Evolutionary conservation across 352 stramenopile genomes (phyloP), one percentile per base, ranked within the genome.

Genomic region (Pythium brassicae): DNA sequence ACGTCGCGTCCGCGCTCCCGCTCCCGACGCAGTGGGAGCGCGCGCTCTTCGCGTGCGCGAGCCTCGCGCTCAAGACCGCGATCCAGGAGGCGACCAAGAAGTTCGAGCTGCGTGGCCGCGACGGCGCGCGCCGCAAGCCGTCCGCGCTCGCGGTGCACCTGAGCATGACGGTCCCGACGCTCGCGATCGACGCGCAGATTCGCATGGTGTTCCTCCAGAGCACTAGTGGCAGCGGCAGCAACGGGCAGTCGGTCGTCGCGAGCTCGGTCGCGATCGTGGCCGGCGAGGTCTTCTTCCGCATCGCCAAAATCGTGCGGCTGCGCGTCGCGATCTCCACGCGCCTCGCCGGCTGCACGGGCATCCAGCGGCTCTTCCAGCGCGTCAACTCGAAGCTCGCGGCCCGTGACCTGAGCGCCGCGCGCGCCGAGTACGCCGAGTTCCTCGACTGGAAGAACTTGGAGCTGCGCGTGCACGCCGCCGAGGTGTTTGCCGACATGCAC

Each of bases 401-500:
- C 3, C 56, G 52, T 1, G 66, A 74, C 12, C n/a, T 66, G 17
- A 32, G 39, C 12, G 43, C 49, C 14, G 66, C 69, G 19, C 66
- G 66, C 15, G 60, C 54, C 19, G 66, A 74, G 46, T 72, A 74
- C 42, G 47, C 55, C 25, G 63, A 66, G 23, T 74, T 74, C 58
- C 55, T 78, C n/a, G 63, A 74, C 47, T 78, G 66, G 63, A 74
- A 72, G 23, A 69, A 74, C 17, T 54, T 59, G 47, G 63, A 59
- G 44, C 43, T 74, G 9, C 54, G 61, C 1, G 15, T 74, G 27
- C 72, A 82, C n/a, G 72, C 69, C 2, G 69, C 69, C 2, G 72
- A 78, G 35, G 72, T 82, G 2, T 82, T 77, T 27, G 69, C 67
- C 4, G 69, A 75, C 45, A 82, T 77, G 72, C 64, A 82, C 50